These are phyloP conservation scores for Mycena kentingensis DNA, from an alignment of 768 basidiomycete genomes.

Conservation along the genomic window DNA sequence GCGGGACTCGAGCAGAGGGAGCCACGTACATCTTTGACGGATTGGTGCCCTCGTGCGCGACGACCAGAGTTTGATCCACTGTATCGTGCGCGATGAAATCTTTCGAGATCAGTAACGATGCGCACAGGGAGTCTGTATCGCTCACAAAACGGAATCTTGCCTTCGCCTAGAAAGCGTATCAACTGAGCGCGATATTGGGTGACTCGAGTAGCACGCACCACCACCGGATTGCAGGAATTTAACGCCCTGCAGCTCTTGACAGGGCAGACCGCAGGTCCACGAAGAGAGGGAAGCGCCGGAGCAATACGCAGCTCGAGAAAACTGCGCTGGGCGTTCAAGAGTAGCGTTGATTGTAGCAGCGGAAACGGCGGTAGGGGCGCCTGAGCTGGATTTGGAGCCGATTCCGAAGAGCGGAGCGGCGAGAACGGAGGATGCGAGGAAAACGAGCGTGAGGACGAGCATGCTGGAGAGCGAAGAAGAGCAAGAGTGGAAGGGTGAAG, in stretches of 20 bases:
- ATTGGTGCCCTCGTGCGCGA: constrained; percentile 47
- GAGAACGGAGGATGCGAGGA: too few species aligned
- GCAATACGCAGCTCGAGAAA: constrained; percentile 42
- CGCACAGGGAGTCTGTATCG: not conserved
- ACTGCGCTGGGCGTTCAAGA: constrained; percentile 34
- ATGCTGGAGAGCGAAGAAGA: too few species aligned
- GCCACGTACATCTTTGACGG: constrained; percentile 32
- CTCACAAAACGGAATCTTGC: constrained; percentile 33
- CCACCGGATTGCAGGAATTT: constrained; percentile 32
- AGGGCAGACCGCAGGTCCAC: constrained; percentile 22
- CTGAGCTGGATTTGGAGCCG: too few species aligned
- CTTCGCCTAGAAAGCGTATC: constrained; percentile 27
- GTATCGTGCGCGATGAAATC: constrained; percentile 42
- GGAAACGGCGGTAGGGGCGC: constrained; percentile 10
- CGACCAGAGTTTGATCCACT: constrained; percentile 36
- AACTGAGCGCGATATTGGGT: not conserved
- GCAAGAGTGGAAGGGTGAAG: too few species aligned
- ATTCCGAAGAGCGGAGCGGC: too few species aligned
- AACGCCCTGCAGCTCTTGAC: constrained; percentile 7
- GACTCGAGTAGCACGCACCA: constrained; percentile 28
- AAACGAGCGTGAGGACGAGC: too few species aligned
- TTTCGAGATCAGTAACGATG: constrained; percentile 10
- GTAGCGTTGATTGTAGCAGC: constrained; percentile 14
- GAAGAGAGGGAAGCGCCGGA: constrained; percentile 30
- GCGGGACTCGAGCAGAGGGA: not conserved